These are phyloP conservation scores for Chaetomiaceae sp. DNA, from an alignment of 2,329 filamentous ascomycete species.

Conservation along the genomic window DNA sequence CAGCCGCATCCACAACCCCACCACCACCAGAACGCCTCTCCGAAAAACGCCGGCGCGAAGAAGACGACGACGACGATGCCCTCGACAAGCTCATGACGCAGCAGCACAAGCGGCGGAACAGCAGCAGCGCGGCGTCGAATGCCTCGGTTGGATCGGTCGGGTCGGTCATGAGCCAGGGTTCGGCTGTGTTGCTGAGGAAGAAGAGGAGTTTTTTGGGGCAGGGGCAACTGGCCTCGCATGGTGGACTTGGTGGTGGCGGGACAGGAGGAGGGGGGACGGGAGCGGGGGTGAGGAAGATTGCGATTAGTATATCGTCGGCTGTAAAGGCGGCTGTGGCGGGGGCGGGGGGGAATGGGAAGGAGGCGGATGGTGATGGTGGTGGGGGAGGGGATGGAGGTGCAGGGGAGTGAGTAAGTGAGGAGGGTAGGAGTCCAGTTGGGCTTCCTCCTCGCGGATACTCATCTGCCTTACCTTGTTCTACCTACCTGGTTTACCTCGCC, in stretches of 20 bases:
- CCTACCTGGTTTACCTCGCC: too few species aligned
- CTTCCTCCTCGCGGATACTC: too few species aligned
- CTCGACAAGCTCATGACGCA: conserved; percentile 77
- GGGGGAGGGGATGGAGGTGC: not conserved
- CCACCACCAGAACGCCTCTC: conserved; percentile 74
- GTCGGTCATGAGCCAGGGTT: too few species aligned
- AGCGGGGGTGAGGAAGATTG: conserved; percentile 21
- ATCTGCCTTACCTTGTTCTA: too few species aligned
- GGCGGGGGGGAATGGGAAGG: too few species aligned
- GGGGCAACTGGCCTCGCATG: too few species aligned
- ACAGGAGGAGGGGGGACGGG: not conserved
- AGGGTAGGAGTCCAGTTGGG: too few species aligned
- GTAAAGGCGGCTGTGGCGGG: conserved; percentile 15
- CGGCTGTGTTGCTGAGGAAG: conserved; percentile 42
- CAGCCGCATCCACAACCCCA: conserved; percentile 34
- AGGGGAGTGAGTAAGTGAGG: not conserved
- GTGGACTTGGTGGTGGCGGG: not conserved
- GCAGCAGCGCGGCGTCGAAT: conserved; percentile 46
- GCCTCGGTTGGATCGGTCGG: conserved; percentile 22
- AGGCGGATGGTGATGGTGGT: not conserved
- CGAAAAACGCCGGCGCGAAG: conserved; percentile 86
- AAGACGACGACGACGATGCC: conserved; percentile 91
- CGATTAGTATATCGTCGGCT: conserved; percentile 23
- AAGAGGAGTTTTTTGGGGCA: conserved; percentile 22
- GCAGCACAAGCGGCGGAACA: conserved; percentile 57